phyloP scores from a whole-genome alignment of 176 grass and related monocot species.

The Otatea glauca region DNA sequence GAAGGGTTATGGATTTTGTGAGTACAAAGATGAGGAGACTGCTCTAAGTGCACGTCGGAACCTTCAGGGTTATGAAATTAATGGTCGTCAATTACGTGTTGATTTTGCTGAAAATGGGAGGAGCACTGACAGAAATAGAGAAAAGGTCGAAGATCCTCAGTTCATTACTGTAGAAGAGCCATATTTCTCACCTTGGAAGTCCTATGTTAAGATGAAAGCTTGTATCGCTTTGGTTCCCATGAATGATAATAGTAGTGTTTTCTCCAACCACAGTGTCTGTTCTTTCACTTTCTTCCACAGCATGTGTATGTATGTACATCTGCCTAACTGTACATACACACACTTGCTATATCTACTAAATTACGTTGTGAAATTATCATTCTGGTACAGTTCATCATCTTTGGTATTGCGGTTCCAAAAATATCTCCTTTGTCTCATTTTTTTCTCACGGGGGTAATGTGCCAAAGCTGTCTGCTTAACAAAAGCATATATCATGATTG shows the following conservation, averaged over 20 bases:
- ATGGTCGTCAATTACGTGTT: constrained; percentile 94
- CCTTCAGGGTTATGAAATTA: constrained; percentile 97
- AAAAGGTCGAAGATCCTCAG: constrained; percentile 77
- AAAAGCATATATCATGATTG: constrained; percentile 22
- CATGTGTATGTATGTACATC: constrained; percentile 56
- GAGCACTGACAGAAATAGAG: constrained; percentile 93
- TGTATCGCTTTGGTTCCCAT: constrained; percentile 51
- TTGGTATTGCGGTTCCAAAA: constrained; percentile 17
- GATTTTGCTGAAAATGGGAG: constrained; percentile 99
- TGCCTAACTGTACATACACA: constrained; percentile 54
- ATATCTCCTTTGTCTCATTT: constrained; percentile 7
- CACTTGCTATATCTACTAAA: constrained; percentile 19
- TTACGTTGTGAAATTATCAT: constrained; percentile 33
- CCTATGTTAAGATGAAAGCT: constrained; percentile 42
- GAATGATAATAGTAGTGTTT: constrained; percentile 54
- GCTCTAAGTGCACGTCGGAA: constrained; percentile 96
- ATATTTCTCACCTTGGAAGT: constrained; percentile 43
- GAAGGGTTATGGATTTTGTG: constrained; percentile 98
- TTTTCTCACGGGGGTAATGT: constrained; percentile 10
- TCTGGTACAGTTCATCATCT: background rate
- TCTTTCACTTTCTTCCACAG: constrained; percentile 47
- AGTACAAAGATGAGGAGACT: constrained; percentile 99
- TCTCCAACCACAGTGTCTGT: constrained; percentile 39
- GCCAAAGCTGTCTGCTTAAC: constrained; percentile 16
- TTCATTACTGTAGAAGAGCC: constrained; percentile 51